Conservation (phyloP, 306 rosid genomes). For the Pyrus betulifolia region DNA sequence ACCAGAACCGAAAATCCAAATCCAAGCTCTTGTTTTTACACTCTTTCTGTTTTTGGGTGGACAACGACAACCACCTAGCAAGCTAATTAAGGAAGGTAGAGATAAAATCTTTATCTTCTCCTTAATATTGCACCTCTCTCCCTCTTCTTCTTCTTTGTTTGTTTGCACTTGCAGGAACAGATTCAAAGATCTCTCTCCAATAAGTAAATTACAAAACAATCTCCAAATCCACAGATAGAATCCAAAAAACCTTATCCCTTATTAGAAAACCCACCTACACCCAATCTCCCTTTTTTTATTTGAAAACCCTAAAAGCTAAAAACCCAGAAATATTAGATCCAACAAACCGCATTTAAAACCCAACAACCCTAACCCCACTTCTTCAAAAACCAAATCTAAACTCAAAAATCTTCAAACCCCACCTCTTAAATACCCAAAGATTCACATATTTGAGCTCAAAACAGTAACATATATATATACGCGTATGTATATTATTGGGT, state of each 20-base stretch:
- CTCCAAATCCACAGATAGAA: slow-evolving; percentile 18
- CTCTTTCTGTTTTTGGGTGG: background rate
- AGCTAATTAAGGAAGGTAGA: slow-evolving; percentile 2
- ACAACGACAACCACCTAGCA: slow-evolving; percentile 6
- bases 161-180: background rate
- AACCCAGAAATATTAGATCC: slow-evolving; percentile 31
- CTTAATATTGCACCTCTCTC: background rate
- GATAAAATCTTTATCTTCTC: background rate
- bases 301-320: slow-evolving; percentile 50
- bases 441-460: background rate
- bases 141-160: background rate
- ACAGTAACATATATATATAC: background rate
- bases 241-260: slow-evolving; percentile 30
- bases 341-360: slow-evolving; percentile 9
- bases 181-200: slow-evolving; percentile 17
- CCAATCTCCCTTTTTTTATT: slow-evolving; percentile 23
- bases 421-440: background rate
- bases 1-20: background rate
- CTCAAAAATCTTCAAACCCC: background rate
- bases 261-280: background rate
- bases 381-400: background rate
- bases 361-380: slow-evolving; percentile 16
- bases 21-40: background rate
- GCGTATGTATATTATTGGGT: background rate
- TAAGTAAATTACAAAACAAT: background rate